A percentile compares a stretch with the other conserved stretches of the same genome.
These are phyloP conservation scores for Cutaneotrichosporon spelunceum DNA, from an alignment of 1,284 basidiomycete genomes.

Conservation along the genomic window DNA sequence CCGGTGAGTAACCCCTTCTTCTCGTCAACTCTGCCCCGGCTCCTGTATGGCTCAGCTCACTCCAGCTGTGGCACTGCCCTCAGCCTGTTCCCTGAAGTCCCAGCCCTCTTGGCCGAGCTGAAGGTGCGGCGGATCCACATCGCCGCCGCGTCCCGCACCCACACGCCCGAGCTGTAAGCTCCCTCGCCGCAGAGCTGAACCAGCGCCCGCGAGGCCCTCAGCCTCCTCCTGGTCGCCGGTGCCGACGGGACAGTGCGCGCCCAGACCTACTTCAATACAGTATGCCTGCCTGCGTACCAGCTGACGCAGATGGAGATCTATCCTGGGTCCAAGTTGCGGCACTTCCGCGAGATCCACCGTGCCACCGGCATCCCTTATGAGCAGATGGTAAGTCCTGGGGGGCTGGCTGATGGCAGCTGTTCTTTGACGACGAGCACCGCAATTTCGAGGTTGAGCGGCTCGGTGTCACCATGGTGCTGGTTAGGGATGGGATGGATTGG, in stretches of 20 bases:
- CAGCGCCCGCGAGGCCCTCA: conserved; percentile 72
- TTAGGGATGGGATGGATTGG: conserved; percentile 38
- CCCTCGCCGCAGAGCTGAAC: conserved; percentile 1
- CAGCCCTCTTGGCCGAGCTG: conserved; percentile 67
- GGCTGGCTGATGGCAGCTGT: conserved; percentile 55
- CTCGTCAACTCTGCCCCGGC: too few species aligned
- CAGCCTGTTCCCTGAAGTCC: conserved; percentile 71
- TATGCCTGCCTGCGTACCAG: conserved; percentile 19
- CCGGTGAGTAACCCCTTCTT: conserved; percentile 53
- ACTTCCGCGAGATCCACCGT: conserved; percentile 72
- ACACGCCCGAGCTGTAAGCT: conserved; percentile 65
- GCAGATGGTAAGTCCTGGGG: conserved; percentile 66
- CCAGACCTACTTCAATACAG: conserved; percentile 66
- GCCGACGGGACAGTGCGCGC: conserved; percentile 56
- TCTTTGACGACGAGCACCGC: conserved; percentile 76
- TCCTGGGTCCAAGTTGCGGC: conserved; percentile 75
- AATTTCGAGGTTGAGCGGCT: conserved; percentile 71
- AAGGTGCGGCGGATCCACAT: conserved; percentile 59
- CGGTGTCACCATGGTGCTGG: conserved; percentile 65
- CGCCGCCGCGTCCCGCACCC: conserved; percentile 73
- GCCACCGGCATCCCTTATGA: conserved; percentile 76
- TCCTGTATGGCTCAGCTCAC: not conserved
- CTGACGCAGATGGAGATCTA: conserved; percentile 68
- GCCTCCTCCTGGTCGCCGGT: conserved; percentile 64
- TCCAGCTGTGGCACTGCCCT: conserved; percentile 60